A percentile compares a stretch with the other conserved stretches of the same genome.
These are phyloP conservation scores for Xylaria sp. DNA, from an alignment of 2,329 filamentous ascomycete genomes.

Conservation along the genomic window DNA sequence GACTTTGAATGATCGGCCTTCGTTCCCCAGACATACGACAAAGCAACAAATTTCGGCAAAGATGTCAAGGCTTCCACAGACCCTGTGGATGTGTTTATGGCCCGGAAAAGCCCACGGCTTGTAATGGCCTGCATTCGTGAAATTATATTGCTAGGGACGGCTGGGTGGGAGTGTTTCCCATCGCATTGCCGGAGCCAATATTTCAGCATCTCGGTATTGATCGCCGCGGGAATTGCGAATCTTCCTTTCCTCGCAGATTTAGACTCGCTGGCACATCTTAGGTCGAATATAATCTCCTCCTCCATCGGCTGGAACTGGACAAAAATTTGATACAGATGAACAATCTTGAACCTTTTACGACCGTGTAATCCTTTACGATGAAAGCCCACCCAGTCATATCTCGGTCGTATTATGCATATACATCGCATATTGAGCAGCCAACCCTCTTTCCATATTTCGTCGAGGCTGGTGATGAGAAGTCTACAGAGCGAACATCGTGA, in stretches of 20 bases:
- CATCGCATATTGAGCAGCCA: slow-evolving; percentile 21
- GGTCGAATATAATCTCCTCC: slow-evolving; percentile 4
- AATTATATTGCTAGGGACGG: background rate
- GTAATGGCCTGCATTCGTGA: slow-evolving; percentile 18
- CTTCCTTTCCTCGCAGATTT: slow-evolving; percentile 7
- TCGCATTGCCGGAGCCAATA: slow-evolving; percentile 21
- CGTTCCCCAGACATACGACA: slow-evolving; percentile 29
- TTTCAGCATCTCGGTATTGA: background rate
- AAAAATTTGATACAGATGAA: slow-evolving; percentile 22
- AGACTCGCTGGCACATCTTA: background rate
- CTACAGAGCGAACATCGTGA: slow-evolving; percentile 18
- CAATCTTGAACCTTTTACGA: background rate
- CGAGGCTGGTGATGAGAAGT: background rate
- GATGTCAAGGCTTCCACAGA: slow-evolving; percentile 11
- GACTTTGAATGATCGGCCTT: background rate
- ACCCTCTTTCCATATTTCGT: background rate
- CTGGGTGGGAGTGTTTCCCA: slow-evolving; percentile 14
- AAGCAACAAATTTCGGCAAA: slow-evolving; percentile 17
- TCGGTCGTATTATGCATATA: slow-evolving; percentile 19
- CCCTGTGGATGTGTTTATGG: slow-evolving; percentile 27
- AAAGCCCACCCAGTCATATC: slow-evolving; percentile 16
- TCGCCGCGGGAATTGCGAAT: background rate
- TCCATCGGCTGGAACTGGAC: slow-evolving; percentile 26
- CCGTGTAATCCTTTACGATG: background rate
- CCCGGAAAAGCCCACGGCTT: slow-evolving; percentile 7